Evolutionary conservation across 1,284 basidiomycete genomes (phyloP).

Genomic region (Puccinia novopanici): DNA sequence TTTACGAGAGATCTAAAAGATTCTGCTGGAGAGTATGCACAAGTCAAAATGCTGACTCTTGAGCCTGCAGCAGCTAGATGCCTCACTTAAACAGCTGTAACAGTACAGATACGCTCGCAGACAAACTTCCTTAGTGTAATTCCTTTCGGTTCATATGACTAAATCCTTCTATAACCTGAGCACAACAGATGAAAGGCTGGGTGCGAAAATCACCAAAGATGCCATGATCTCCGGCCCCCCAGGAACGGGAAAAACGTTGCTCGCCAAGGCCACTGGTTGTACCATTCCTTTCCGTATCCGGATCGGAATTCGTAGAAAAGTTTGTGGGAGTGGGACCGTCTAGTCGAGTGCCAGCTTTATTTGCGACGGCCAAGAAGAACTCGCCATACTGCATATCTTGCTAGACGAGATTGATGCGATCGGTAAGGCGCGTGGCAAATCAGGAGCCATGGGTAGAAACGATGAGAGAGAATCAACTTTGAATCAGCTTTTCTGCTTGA

Average conservation of each 20-base stretch:
- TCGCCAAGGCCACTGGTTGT: slow-evolving; percentile 98
- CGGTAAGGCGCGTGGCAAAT: slow-evolving; percentile 89
- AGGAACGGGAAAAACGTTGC: slow-evolving; percentile 95
- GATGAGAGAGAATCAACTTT: slow-evolving; percentile 97
- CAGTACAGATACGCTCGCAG: too few species aligned
- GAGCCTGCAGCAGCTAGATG: too few species aligned
- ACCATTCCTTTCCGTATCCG: slow-evolving; percentile 96
- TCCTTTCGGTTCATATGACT: not conserved
- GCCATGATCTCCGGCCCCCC: too few species aligned
- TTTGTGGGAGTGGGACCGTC: slow-evolving; percentile 99
- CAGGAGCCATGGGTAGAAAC: slow-evolving; percentile 86
- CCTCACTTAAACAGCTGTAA: too few species aligned
- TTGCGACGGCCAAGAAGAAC: slow-evolving; percentile 94
- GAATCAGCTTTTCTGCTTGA: slow-evolving; percentile 96
- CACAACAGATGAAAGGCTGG: slow-evolving; percentile 91
- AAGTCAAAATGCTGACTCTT: too few species aligned
- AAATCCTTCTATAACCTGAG: too few species aligned
- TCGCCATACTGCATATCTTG: slow-evolving; percentile 98
- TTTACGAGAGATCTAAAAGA: too few species aligned
- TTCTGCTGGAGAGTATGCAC: too few species aligned
- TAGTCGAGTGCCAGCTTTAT: slow-evolving; percentile 93
- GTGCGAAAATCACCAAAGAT: too few species aligned
- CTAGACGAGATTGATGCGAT: slow-evolving; percentile 98
- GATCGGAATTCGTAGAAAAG: slow-evolving; percentile 99
- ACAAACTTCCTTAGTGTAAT: not conserved